Conservation (phyloP, 2,329 filamentous ascomycete genomes). For the Rhinocladiella similis region DNA sequence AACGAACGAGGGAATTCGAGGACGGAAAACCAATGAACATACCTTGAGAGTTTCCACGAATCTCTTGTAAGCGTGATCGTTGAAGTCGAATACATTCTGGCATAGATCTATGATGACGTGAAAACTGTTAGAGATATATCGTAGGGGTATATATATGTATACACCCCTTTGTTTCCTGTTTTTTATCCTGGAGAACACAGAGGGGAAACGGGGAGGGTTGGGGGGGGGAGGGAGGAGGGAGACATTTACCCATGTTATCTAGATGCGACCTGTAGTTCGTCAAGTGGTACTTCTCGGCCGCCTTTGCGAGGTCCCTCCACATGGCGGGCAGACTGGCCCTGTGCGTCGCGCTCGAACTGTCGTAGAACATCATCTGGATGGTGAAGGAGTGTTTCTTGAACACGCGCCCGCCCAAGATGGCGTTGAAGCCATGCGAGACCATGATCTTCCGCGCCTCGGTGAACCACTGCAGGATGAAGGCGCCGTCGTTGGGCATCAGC, state of each 20-base stretch:
- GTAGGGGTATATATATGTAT: neutral
- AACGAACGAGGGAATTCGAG: no score
- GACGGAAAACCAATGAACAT: neutral
- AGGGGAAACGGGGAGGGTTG: no score
- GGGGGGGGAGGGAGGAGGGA: neutral
- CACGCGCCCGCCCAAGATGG: neutral
- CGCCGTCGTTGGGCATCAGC: neutral
- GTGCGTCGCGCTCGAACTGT: neutral
- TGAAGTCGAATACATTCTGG: conserved; percentile 3
- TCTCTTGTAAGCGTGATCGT: conserved; percentile 4
- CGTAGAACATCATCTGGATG: conserved; percentile 2
- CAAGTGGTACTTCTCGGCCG: neutral
- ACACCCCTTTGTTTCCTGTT: no score
- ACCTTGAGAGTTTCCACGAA: conserved; percentile 5
- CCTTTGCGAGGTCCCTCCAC: neutral
- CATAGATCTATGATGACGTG: neutral
- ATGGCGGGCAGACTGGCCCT: neutral
- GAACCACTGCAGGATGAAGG: neutral
- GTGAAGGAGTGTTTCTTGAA: conserved; percentile 2
- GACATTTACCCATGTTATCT: conserved; percentile 3
- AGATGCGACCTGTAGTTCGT: conserved; percentile 3
- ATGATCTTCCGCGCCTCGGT: neutral
- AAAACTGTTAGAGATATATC: neutral
- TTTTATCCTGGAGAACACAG: neutral
- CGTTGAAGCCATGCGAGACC: conserved; percentile 1